These are phyloP conservation scores for Nicotiana sylvestris DNA, from an alignment of 257 asterid genomes.

Conservation along the genomic window DNA sequence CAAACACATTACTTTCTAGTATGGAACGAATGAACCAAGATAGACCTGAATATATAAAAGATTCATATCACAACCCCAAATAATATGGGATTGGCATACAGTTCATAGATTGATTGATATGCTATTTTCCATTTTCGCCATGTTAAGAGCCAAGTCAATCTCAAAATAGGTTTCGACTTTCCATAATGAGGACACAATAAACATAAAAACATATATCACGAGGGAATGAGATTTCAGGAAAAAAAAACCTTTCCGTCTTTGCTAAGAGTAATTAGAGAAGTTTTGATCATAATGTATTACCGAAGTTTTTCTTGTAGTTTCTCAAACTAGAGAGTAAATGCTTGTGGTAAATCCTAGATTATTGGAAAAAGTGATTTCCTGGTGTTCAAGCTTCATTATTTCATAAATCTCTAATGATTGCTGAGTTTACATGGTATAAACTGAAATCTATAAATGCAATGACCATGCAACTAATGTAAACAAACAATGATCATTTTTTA, in stretches of 20 bases:
- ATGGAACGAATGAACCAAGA: neutral
- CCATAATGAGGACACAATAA: neutral
- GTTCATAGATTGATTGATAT: neutral
- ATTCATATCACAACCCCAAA: neutral
- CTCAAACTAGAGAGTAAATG: neutral
- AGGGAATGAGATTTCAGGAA: neutral
- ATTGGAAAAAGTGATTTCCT: neutral
- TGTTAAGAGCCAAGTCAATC: neutral
- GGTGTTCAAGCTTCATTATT: neutral
- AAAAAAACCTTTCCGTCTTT: neutral
- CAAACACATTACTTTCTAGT: neutral
- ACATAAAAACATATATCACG: neutral
- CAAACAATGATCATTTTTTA: neutral
- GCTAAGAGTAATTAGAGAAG: neutral
- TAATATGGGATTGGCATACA: neutral
- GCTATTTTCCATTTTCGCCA: neutral
- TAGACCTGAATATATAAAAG: neutral
- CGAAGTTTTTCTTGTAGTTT: neutral
- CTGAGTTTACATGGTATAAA: neutral
- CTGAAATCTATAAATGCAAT: neutral
- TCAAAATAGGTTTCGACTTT: conserved; percentile 3
- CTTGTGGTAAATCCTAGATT: neutral
- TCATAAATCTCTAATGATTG: neutral
- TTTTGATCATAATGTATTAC: conserved; percentile 1
- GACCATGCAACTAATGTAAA: neutral